Evolutionary conservation across 2,329 filamentous ascomycete species (phyloP).

Genomic region (Fusarium avenaceum): DNA sequence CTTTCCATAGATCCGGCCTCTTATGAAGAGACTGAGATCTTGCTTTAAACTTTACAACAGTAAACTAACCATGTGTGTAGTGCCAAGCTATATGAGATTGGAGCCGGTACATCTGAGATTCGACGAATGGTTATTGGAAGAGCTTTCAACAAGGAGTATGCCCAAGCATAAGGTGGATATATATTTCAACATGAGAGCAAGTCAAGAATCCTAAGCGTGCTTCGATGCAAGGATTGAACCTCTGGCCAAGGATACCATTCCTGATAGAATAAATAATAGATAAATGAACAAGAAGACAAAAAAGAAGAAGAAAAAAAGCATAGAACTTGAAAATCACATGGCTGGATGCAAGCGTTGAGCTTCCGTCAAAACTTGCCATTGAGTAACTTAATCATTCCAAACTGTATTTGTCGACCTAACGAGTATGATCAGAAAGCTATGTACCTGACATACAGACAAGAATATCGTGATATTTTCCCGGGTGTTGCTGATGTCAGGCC

Average conservation of each 20-base stretch:
- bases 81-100: slow-evolving; percentile 92
- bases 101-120: slow-evolving; percentile 94
- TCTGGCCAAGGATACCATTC: background rate
- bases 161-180: slow-evolving; percentile 48
- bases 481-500: slow-evolving; percentile 10
- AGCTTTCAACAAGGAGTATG: slow-evolving; percentile 90
- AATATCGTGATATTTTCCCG: slow-evolving; percentile 19
- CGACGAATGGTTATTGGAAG: slow-evolving; percentile 94
- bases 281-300: background rate
- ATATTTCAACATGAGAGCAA: background rate
- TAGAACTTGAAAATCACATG: no score
- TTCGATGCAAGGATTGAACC: background rate
- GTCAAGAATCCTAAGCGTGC: slow-evolving; percentile 1
- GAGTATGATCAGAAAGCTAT: background rate
- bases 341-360: background rate
- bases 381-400: background rate
- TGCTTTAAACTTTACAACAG: background rate
- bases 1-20: background rate
- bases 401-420: background rate
- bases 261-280: background rate
- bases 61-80: slow-evolving; percentile 56
- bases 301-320: background rate
- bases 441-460: background rate
- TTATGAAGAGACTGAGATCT: background rate
- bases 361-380: background rate